Conservation (phyloP, 108 stramenopile species). For the Stephanodiscus triporus region DNA sequence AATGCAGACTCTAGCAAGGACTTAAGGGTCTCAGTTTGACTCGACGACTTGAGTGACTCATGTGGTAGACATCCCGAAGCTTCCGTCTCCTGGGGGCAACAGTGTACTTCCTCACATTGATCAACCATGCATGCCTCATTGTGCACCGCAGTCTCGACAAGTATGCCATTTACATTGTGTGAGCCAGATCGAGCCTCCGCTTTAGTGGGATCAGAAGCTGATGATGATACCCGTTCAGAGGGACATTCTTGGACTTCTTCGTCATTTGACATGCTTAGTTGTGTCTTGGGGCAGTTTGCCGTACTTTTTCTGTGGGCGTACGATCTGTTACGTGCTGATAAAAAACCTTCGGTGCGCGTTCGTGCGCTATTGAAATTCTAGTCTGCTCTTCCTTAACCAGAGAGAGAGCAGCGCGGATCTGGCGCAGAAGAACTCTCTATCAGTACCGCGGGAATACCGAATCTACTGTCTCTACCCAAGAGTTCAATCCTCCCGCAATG, state of each 20-base stretch:
- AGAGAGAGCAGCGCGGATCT: no score
- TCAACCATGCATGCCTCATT: constrained; percentile 5
- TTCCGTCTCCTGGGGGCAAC: constrained; percentile 1
- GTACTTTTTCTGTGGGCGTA: no score
- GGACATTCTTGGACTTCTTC: neutral
- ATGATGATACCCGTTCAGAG: neutral
- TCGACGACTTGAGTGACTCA: constrained; percentile 5
- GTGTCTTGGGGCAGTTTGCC: neutral
- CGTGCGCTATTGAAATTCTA: neutral
- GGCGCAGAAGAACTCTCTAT: constrained; percentile 8
- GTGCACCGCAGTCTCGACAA: constrained; percentile 12
- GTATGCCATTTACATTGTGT: constrained; percentile 12
- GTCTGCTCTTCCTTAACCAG: no score
- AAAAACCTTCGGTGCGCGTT: neutral
- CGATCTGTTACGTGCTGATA: neutral
- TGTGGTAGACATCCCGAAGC: neutral
- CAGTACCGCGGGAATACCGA: constrained; percentile 78
- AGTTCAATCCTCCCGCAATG: constrained; percentile 73
- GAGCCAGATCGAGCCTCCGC: constrained; percentile 14
- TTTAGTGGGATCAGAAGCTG: constrained; percentile 7
- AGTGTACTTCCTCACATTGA: constrained; percentile 12
- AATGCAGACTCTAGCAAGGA: constrained; percentile 25
- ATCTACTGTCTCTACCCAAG: constrained; percentile 76
- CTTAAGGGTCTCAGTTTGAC: constrained; percentile 10
- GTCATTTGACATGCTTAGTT: neutral